Percentiles rank a stretch among this genome's conserved stretches.
These are phyloP conservation scores for Penicillium capsulatum DNA, from an alignment of 2,329 filamentous ascomycete species.

Conservation along the genomic window DNA sequence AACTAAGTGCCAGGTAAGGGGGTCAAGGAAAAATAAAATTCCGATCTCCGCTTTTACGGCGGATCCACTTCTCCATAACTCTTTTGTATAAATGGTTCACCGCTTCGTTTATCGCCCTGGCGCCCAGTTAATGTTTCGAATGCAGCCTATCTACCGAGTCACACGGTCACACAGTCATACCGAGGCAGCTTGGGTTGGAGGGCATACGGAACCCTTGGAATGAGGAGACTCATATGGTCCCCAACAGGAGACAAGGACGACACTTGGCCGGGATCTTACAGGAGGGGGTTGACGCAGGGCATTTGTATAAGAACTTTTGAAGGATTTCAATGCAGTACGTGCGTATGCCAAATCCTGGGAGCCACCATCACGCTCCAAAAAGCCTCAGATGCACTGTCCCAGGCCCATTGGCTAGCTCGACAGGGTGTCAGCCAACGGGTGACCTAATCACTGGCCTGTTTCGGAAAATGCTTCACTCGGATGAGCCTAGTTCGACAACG, in stretches of 20 bases:
- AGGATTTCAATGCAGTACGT: no score
- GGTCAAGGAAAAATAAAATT: background rate
- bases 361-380: no score
- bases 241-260: background rate
- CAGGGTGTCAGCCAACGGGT: no score
- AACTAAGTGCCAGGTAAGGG: background rate
- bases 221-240: background rate
- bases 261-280: no score
- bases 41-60: background rate
- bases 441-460: no score
- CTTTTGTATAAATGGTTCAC: background rate
- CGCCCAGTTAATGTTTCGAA: background rate
- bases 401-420: no score
- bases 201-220: background rate
- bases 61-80: background rate
- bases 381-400: no score
- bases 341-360: no score
- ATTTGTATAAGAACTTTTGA: no score
- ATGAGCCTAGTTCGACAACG: no score
- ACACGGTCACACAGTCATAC: background rate
- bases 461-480: no score
- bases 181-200: background rate
- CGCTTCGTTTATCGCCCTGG: background rate
- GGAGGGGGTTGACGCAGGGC: no score
- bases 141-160: background rate